Evolutionary conservation across 1,284 basidiomycete genomes (phyloP), one percentile per base, ranked within the genome.

Genomic region (Trametes sp.): DNA sequence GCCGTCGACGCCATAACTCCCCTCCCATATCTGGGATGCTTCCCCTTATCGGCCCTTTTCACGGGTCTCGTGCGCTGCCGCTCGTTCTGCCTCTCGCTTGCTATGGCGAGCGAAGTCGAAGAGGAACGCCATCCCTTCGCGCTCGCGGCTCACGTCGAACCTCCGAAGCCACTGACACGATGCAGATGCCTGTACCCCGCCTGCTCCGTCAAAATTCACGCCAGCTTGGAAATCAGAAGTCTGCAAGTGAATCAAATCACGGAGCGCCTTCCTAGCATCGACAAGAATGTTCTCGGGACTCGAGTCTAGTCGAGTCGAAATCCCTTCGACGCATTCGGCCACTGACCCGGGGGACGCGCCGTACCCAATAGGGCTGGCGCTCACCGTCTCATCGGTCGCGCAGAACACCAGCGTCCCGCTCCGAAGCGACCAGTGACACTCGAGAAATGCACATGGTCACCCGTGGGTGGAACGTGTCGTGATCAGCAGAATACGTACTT

Each of bases 401-500:
- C 35, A 57, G 45, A 52, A 55, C 45, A 46, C 31, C 56, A 55
- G 50, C 57, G 42, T 58, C 42, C 62, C 62, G 33, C 42, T 13
- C 57, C 51, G 42, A 45, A 46, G 41, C 51, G 51, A 56, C 53
- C 61, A 53, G 42, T 45, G 55, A 58, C 59, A 56, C 51, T 64
- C 59, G 55, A 63, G 62, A 60, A 52, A 56, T 49, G 48, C 66
- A 63, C 61, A 65, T 67, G 61, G 44, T 55, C 57, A 35, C 38
- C 42, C 55, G 16, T 28, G 26, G 52, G 50, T 44, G 35, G 46
- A 57, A 35, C 38, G 54, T 61, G 49, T 56, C 63, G 53, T 65
- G 61, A 63, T 63, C 56, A 59, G 63, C 54, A 35, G 57, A 62
- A 56, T 65, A 68, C 64, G 66, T 68, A 63, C 66, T 68, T 50